Percentiles rank a stretch among this genome's conserved stretches.
Conservation (phyloP, 2,329 filamentous ascomycete species). For the Dryadomyces quercivorus region DNA sequence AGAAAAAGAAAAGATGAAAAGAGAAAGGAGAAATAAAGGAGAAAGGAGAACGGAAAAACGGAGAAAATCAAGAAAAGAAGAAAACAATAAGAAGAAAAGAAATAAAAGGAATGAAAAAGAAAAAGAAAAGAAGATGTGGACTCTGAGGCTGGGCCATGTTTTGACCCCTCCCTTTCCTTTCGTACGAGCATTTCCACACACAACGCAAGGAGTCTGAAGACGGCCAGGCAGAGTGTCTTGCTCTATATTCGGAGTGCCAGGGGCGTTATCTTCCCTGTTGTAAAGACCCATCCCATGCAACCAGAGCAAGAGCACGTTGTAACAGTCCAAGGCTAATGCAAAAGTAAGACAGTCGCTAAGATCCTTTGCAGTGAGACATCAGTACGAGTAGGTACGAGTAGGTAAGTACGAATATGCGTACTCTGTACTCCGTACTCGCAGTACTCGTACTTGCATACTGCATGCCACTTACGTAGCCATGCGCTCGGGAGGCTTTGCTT, state of each 20-base stretch:
- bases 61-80: background rate
- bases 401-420: too few species aligned
- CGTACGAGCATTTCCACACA: too few species aligned
- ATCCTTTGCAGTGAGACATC: background rate
- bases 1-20: background rate
- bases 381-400: background rate
- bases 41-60: background rate
- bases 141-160: background rate
- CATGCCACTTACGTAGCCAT: background rate
- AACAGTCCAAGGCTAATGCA: background rate
- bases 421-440: too few species aligned
- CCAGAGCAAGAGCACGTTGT: too few species aligned
- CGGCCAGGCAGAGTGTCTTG: too few species aligned
- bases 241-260: too few species aligned
- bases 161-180: too few species aligned
- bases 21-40: background rate
- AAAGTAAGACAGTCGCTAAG: background rate
- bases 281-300: too few species aligned
- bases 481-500: background rate
- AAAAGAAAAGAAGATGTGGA: background rate
- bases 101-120: background rate
- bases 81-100: background rate
- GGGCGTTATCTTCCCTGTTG: too few species aligned
- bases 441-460: too few species aligned
- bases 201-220: too few species aligned